phyloP scores from a whole-genome alignment of 2,329 filamentous ascomycete species.

The Hawksworthiomyces lignivorus region DNA sequence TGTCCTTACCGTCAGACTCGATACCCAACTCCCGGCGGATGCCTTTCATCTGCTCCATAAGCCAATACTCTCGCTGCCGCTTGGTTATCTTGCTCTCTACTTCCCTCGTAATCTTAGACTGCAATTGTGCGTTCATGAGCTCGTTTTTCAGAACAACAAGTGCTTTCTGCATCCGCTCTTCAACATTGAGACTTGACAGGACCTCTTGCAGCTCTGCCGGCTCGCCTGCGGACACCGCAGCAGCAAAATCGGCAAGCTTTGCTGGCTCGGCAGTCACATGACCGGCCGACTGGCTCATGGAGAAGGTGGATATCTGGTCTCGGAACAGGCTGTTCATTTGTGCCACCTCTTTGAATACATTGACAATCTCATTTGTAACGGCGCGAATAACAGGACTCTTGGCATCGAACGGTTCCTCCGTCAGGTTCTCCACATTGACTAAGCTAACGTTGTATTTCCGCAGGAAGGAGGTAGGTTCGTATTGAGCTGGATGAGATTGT shows the following conservation, averaged over 20 bases:
- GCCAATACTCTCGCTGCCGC: constrained; percentile 93
- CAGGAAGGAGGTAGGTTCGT: constrained; percentile 86
- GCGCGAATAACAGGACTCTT: constrained; percentile 85
- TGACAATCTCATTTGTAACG: constrained; percentile 94
- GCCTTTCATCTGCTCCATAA: constrained; percentile 99
- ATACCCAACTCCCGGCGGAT: constrained; percentile 93
- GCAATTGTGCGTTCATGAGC: constrained; percentile 93
- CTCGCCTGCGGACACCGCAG: constrained; percentile 91
- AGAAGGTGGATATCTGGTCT: constrained; percentile 95
- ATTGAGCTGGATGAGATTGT: constrained; percentile 25
- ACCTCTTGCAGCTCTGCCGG: constrained; percentile 89
- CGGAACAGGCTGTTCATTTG: constrained; percentile 90
- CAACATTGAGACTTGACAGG: constrained; percentile 79
- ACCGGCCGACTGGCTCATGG: constrained; percentile 87
- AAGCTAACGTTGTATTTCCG: constrained; percentile 87
- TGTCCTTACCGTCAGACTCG: constrained; percentile 96
- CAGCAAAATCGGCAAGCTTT: constrained; percentile 94
- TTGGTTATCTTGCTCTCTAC: constrained; percentile 97
- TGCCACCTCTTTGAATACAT: constrained; percentile 96
- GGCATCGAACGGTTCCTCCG: constrained; percentile 81
- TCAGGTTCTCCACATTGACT: constrained; percentile 89
- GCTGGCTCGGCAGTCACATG: constrained; percentile 93
- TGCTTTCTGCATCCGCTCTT: constrained; percentile 86
- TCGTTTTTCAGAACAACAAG: constrained; percentile 94
- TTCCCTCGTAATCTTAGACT: constrained; percentile 96